Evolutionary conservation across 2,329 filamentous ascomycete genomes (phyloP), one percentile per base, ranked within the genome.

Genomic region (Beauveria sp.): DNA sequence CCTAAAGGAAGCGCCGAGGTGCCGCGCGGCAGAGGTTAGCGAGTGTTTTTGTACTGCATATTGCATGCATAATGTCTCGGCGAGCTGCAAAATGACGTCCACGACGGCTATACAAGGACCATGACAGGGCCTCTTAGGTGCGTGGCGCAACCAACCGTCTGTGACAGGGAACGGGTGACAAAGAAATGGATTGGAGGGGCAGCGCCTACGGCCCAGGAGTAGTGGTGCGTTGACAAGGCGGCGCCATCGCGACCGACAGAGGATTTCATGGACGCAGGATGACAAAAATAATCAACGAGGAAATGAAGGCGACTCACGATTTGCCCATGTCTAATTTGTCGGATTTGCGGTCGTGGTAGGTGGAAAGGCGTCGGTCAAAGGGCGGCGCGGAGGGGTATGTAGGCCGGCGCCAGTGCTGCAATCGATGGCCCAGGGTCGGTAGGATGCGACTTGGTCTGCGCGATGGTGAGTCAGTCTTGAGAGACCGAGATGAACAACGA

Each of bases 1-100:
- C 79, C 94, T 99, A 72, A 30, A 61, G 56, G 56, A 40, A 10
- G 46, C 46, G 54, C 37, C 34, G 53, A 61, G 50, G 48, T 62
- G 71, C 70, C 64, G 61, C 40, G 46, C 41, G 34, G 16, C 22
- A 10, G 22, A 34, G 28, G 41, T 59, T 59, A 59, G 48, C 57
- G 24, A 40, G 34, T 22, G 56, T 59, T 34, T 44, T 24, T 47
- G 5, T 40, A 9, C 20, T 47, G 44, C 30, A 57, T 41, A 34
- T 28, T 50, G 16, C 44, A 16, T 50, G 55, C 46, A 48, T 26
- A 16, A 26, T 56, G 43, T 47, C 54, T 56, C 41, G 54, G 41
- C 26, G 14, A 47, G 43, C 28, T 56, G 41, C 46, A 22, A 28
- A 40, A 40, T n/a, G 30, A 57, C 24, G 26, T 55, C 41, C 37